phyloP scores from a whole-genome alignment of 495 filamentous ascomycete species.

The Aspergillus cristatus region DNA sequence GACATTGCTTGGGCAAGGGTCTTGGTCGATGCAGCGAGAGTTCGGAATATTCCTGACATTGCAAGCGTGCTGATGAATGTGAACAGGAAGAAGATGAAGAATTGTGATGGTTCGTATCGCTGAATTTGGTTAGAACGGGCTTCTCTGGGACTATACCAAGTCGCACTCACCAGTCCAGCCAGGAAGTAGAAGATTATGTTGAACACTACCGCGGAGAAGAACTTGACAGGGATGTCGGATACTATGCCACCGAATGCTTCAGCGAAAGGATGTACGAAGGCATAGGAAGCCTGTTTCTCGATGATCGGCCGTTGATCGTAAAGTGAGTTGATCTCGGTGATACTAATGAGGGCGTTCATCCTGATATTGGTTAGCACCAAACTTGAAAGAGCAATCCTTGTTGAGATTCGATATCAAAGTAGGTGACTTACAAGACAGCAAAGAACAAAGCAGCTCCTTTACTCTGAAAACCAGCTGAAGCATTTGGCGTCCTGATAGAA shows the following conservation, averaged over 20 bases:
- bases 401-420: constrained; percentile 8
- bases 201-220: constrained; percentile 40
- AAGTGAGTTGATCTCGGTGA: constrained; percentile 52
- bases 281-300: constrained; percentile 55
- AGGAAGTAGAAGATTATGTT: constrained; percentile 53
- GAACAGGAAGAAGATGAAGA: constrained; percentile 56
- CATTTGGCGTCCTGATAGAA: constrained; percentile 47
- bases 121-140: constrained; percentile 13
- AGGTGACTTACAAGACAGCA: constrained; percentile 61
- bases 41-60: constrained; percentile 45
- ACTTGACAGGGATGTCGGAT: constrained; percentile 49
- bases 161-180: constrained; percentile 34
- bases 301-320: constrained; percentile 55
- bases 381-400: too few species aligned
- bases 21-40: constrained; percentile 36
- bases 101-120: constrained; percentile 40
- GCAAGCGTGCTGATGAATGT: constrained; percentile 45
- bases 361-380: constrained; percentile 43
- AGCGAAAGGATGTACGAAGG: constrained; percentile 56
- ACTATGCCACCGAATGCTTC: constrained; percentile 52
- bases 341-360: constrained; percentile 44
- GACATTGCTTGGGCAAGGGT: constrained; percentile 43
- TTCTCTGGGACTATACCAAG: background rate
- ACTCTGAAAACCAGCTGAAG: constrained; percentile 61
- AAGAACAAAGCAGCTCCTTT: constrained; percentile 85